Conservation (phyloP, 257 asterid species). For the Osmanthus fragrans region DNA sequence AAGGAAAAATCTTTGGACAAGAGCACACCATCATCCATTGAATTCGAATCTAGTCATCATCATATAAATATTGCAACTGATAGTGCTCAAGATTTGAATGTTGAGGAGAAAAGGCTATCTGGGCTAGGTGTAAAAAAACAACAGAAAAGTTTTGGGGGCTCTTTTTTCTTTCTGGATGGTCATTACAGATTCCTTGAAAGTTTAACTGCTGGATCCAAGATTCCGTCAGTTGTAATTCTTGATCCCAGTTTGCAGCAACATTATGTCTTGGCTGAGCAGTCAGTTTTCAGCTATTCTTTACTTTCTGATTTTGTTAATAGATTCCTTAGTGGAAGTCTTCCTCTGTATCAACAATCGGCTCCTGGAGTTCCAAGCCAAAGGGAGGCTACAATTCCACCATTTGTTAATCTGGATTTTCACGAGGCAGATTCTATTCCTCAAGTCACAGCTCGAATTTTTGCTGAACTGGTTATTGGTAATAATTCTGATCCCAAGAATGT, state of each 20-base stretch:
- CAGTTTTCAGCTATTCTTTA: slow-evolving; percentile 44
- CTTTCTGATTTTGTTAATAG: slow-evolving; percentile 58
- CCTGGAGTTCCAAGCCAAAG: slow-evolving; percentile 42
- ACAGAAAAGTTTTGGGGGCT: slow-evolving; percentile 38
- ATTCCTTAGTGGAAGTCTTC: slow-evolving; percentile 66
- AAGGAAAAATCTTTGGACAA: slow-evolving; percentile 34
- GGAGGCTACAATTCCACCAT: slow-evolving; percentile 74
- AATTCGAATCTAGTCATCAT: slow-evolving; percentile 25
- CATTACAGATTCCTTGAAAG: slow-evolving; percentile 73
- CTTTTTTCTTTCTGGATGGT: slow-evolving; percentile 79
- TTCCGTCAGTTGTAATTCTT: slow-evolving; percentile 74
- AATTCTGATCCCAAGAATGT: slow-evolving; percentile 46
- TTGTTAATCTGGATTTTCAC: slow-evolving; percentile 87
- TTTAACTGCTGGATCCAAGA: slow-evolving; percentile 61
- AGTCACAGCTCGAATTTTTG: slow-evolving; percentile 59
- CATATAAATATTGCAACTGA: slow-evolving; percentile 31
- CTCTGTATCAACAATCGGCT: slow-evolving; percentile 68
- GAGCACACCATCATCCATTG: slow-evolving; percentile 34
- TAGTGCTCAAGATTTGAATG: slow-evolving; percentile 32
- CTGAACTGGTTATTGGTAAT: slow-evolving; percentile 66
- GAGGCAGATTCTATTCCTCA: slow-evolving; percentile 80
- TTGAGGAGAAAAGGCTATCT: slow-evolving; percentile 30
- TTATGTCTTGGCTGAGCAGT: slow-evolving; percentile 53
- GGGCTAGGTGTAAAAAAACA: slow-evolving; percentile 41
- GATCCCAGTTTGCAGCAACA: slow-evolving; percentile 66